Conservation (phyloP, 495 filamentous ascomycete species). For the Endocarpon pusillum region DNA sequence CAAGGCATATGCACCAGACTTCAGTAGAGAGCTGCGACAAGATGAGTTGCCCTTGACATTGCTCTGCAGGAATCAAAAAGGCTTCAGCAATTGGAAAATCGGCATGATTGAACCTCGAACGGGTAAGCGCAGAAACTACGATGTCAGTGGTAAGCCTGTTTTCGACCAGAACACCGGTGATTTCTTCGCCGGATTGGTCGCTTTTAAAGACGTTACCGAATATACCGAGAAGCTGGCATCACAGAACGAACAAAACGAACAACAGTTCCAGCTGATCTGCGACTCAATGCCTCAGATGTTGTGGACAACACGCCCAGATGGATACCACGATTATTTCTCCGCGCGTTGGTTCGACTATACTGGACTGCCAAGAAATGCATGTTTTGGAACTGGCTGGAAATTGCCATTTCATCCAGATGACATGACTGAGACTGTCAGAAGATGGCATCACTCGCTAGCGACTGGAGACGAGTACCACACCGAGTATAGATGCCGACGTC, state of each 20-base stretch:
- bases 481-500: conserved; percentile 48
- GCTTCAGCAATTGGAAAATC: conserved; percentile 35
- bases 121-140: conserved; percentile 31
- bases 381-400: conserved; percentile 23
- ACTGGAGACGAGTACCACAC: conserved; percentile 47
- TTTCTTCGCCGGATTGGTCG: conserved; percentile 47
- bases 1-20: conserved; percentile 42
- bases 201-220: conserved; percentile 49
- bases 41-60: conserved; percentile 44
- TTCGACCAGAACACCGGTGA: conserved; percentile 41
- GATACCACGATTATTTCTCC: conserved; percentile 48
- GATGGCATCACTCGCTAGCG: conserved; percentile 38
- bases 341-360: conserved; percentile 57
- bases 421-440: conserved; percentile 25
- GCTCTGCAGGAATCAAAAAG: conserved; percentile 34
- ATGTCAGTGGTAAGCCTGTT: conserved; percentile 42
- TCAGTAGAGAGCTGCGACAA: conserved; percentile 32
- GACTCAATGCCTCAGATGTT: conserved; percentile 54
- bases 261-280: conserved; percentile 50
- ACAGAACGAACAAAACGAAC: conserved; percentile 44
- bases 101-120: conserved; percentile 36
- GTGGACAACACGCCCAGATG: conserved; percentile 45
- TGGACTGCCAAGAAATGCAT: conserved; percentile 37
- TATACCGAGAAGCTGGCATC: conserved; percentile 38
- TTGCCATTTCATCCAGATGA: conserved; percentile 38